A percentile compares a stretch with the other conserved stretches of the same genome.
These are phyloP conservation scores for Plasmopara viticola DNA, from an alignment of 352 stramenopile species.

Conservation along the genomic window DNA sequence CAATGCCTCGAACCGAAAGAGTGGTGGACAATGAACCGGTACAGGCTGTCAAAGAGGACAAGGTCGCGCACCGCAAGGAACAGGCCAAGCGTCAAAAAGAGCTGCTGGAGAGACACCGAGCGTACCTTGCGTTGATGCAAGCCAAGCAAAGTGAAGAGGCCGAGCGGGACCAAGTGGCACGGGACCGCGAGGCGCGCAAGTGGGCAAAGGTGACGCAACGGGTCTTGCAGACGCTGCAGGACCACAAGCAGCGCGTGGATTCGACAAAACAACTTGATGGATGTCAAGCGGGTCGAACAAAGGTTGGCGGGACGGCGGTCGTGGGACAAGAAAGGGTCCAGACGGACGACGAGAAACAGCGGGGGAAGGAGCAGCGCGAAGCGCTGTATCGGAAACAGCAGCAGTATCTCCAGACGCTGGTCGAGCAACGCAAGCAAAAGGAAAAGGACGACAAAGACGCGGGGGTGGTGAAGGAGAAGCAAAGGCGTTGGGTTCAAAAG, in stretches of 20 bases:
- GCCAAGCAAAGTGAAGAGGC: constrained; percentile 47
- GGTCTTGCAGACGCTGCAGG: constrained; percentile 48
- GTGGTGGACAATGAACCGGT: constrained; percentile 7
- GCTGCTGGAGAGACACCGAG: constrained; percentile 56
- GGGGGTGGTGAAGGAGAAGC: constrained; percentile 44
- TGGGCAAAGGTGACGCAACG: constrained; percentile 52
- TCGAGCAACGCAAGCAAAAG: constrained; percentile 60
- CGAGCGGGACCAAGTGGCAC: constrained; percentile 42
- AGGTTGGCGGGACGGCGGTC: neutral
- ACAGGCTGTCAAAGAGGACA: constrained; percentile 14
- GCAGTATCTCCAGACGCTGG: constrained; percentile 52
- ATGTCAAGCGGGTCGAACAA: no score
- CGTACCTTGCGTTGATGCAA: constrained; percentile 41
- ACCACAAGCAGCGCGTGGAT: constrained; percentile 4
- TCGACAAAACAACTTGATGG: no score
- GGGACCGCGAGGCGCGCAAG: constrained; percentile 40
- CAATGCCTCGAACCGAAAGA: neutral
- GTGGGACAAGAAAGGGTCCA: constrained; percentile 4
- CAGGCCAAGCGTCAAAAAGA: constrained; percentile 38
- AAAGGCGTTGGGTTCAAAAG: constrained; percentile 43
- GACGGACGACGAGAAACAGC: constrained; percentile 32
- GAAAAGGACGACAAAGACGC: constrained; percentile 67
- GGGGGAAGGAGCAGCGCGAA: constrained; percentile 42
- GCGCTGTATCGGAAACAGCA: constrained; percentile 59
- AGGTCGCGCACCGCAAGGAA: constrained; percentile 17